Conservation (phyloP, 306 rosid genomes). For the Carpinus viminea region DNA sequence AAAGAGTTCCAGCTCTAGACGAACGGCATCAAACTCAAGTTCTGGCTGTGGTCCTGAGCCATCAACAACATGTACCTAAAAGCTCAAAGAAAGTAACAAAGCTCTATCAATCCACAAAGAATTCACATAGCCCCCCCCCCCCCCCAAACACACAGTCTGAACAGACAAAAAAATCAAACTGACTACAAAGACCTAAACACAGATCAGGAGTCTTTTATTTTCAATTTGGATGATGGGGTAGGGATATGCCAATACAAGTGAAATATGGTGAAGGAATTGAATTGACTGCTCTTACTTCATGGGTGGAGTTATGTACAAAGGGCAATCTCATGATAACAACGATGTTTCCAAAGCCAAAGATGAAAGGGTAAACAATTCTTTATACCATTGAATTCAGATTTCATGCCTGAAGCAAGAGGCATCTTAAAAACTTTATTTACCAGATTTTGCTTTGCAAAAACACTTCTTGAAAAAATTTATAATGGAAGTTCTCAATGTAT, state of each 20-base stretch:
- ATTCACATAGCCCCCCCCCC: neutral
- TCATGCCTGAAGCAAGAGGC: neutral
- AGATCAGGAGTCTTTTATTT: neutral
- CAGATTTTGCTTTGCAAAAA: neutral
- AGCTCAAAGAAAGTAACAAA: conserved; percentile 23
- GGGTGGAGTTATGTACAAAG: neutral
- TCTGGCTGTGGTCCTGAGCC: conserved; percentile 92
- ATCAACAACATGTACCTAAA: conserved; percentile 84
- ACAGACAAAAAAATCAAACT: neutral
- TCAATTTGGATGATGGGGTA: neutral
- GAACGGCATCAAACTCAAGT: conserved; percentile 91
- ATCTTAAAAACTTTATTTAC: neutral
- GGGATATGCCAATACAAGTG: neutral
- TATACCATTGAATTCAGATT: neutral
- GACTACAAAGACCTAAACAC: neutral
- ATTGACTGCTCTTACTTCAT: neutral
- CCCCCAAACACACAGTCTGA: neutral
- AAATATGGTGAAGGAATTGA: conserved; percentile 5
- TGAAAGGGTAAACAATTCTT: neutral
- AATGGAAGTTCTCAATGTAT: neutral
- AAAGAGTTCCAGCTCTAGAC: conserved; percentile 83
- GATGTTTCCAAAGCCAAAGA: neutral
- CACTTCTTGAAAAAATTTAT: neutral
- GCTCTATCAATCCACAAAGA: neutral
- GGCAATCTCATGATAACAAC: neutral